These are phyloP conservation scores for Funneliformis caledonium DNA, from an alignment of 371 early-diverging fungal genomes.

Conservation along the genomic window DNA sequence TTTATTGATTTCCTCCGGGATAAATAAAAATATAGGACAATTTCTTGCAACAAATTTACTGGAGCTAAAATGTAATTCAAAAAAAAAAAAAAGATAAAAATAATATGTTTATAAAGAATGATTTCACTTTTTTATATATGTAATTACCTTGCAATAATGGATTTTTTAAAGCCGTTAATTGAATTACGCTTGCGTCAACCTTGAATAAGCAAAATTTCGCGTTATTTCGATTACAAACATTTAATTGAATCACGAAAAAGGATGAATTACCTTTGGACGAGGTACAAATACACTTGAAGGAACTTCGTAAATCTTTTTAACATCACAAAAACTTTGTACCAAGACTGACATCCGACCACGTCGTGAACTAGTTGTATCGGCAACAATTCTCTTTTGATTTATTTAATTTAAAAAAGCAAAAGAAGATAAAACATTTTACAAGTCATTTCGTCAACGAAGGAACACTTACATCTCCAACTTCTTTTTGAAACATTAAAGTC, in stretches of 20 bases:
- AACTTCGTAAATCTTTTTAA: conserved; percentile 65
- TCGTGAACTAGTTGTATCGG: conserved; percentile 55
- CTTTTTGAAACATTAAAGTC: conserved; percentile 89
- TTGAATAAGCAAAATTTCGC: background rate
- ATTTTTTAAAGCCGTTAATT: conserved; percentile 59
- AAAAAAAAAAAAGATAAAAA: background rate
- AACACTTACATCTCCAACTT: conserved; percentile 71
- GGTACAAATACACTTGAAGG: conserved; percentile 74
- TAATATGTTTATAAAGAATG: background rate
- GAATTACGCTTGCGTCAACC: conserved; percentile 78
- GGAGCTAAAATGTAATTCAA: conserved; percentile 46
- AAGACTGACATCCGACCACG: conserved; percentile 77
- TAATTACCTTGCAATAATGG: conserved; percentile 49
- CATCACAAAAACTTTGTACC: conserved; percentile 74
- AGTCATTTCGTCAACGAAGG: background rate
- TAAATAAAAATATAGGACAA: conserved; percentile 70
- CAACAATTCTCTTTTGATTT: conserved; percentile 61
- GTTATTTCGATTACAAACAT: background rate
- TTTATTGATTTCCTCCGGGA: conserved; percentile 77
- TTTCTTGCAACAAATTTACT: conserved; percentile 60
- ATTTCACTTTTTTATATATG: conserved; percentile 26
- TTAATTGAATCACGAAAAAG: background rate
- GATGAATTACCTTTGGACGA: conserved; percentile 58
- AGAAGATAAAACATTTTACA: background rate
- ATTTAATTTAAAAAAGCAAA: background rate